A percentile compares a stretch with the other conserved stretches of the same genome.
phyloP scores from a whole-genome alignment of 108 stramenopile species.

The Discostella stelligeroides region DNA sequence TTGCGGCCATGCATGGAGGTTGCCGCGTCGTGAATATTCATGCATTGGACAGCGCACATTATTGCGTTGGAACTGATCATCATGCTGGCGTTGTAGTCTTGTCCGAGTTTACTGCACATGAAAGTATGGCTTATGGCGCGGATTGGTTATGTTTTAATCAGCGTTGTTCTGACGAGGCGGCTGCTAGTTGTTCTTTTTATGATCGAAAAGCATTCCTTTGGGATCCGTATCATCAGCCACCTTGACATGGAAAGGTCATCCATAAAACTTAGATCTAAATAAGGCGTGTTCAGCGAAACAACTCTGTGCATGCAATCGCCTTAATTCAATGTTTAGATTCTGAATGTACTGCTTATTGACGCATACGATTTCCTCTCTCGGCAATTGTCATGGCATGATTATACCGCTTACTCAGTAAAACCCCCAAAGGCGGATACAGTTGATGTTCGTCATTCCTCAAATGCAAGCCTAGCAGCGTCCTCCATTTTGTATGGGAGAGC shows the following conservation, averaged over 20 bases:
- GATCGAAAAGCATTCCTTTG: constrained; percentile 70
- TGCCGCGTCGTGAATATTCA: constrained; percentile 63
- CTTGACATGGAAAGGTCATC: neutral
- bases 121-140: constrained; percentile 90
- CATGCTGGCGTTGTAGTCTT: constrained; percentile 23
- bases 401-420: too few relatives aligned
- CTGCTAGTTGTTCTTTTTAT: constrained; percentile 87
- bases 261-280: neutral
- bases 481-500: constrained; percentile 73
- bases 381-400: too few relatives aligned
- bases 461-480: constrained; percentile 62
- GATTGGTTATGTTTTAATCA: constrained; percentile 68
- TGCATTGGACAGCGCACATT: constrained; percentile 4
- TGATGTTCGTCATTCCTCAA: neutral
- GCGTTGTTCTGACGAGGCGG: constrained; percentile 53
- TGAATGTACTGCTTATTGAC: too few relatives aligned
- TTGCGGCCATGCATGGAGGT: constrained; percentile 90
- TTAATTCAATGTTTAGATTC: too few relatives aligned
- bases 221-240: constrained; percentile 43
- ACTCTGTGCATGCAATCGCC: too few relatives aligned
- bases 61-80: constrained; percentile 4
- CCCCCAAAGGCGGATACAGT: too few relatives aligned
- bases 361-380: too few relatives aligned
- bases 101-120: constrained; percentile 66
- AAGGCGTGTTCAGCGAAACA: too few relatives aligned